These are phyloP conservation scores for Ceratocystis cubensis DNA, from an alignment of 2,329 filamentous ascomycete species.

Conservation along the genomic window DNA sequence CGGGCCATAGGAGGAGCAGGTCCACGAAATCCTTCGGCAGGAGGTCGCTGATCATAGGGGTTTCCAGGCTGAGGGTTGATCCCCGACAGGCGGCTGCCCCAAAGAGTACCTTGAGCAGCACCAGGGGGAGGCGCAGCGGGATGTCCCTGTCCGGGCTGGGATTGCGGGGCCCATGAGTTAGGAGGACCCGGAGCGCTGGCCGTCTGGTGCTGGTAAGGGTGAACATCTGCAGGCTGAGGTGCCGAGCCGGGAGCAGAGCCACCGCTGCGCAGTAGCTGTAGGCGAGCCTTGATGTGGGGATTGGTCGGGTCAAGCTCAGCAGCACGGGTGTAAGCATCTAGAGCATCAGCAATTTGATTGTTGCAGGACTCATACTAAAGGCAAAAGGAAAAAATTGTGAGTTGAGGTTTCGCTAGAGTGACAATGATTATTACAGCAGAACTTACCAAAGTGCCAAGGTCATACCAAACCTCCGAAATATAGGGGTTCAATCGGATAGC, in stretches of 20 bases:
- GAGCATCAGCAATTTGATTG: slow-evolving; percentile 91
- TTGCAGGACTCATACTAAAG: slow-evolving; percentile 90
- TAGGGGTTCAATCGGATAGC: slow-evolving; percentile 94
- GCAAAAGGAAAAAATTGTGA: background rate
- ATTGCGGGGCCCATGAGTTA: slow-evolving; percentile 71
- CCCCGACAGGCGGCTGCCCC: slow-evolving; percentile 59
- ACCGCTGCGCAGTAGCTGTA: slow-evolving; percentile 77
- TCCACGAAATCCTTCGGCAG: slow-evolving; percentile 53
- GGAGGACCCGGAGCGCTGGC: slow-evolving; percentile 69
- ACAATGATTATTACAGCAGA: slow-evolving; percentile 21
- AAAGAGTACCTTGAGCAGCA: slow-evolving; percentile 39
- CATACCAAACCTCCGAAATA: slow-evolving; percentile 99
- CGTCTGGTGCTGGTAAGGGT: slow-evolving; percentile 84
- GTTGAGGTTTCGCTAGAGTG: slow-evolving; percentile 26
- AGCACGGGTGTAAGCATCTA: slow-evolving; percentile 89
- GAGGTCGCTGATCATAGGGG: slow-evolving; percentile 58
- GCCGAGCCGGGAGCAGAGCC: slow-evolving; percentile 56
- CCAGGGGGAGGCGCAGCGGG: slow-evolving; percentile 31
- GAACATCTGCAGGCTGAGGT: slow-evolving; percentile 89
- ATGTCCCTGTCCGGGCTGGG: slow-evolving; percentile 43
- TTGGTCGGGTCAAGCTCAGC: slow-evolving; percentile 89
- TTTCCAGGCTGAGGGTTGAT: slow-evolving; percentile 68
- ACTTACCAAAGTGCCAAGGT: slow-evolving; percentile 84
- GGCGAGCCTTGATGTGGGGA: slow-evolving; percentile 87
- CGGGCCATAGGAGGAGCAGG: slow-evolving; percentile 54